These are phyloP conservation scores for Physcomitrellopsis africana DNA, from an alignment of 225 moss, liverwort and hornwort species.

Conservation along the genomic window DNA sequence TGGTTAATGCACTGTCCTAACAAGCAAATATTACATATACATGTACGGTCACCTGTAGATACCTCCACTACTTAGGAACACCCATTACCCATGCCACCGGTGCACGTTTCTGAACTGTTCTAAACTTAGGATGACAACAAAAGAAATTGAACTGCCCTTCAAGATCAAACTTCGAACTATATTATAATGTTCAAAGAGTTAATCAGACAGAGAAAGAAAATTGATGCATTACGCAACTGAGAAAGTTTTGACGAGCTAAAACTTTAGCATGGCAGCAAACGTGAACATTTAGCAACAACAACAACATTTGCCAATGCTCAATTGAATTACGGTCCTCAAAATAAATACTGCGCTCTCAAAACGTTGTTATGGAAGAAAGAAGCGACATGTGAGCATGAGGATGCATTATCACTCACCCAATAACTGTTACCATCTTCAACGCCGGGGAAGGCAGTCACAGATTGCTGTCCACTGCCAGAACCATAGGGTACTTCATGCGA, in stretches of 20 bases:
- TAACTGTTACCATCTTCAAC: slow-evolving; percentile 95
- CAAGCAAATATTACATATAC: too few relatives aligned
- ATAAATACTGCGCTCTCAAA: not conserved
- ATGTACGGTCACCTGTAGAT: too few relatives aligned
- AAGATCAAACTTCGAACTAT: too few relatives aligned
- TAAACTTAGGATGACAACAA: too few relatives aligned
- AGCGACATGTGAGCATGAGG: not conserved
- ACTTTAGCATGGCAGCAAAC: not conserved
- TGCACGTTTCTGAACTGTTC: too few relatives aligned
- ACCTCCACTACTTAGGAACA: too few relatives aligned
- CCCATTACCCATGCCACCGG: too few relatives aligned
- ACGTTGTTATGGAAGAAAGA: not conserved
- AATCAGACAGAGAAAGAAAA: not conserved
- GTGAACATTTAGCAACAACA: not conserved
- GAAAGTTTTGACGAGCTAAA: not conserved
- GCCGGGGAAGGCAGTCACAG: slow-evolving; percentile 94
- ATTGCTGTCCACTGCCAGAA: slow-evolving; percentile 97
- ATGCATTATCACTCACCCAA: slow-evolving; percentile 68
- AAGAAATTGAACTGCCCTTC: too few relatives aligned
- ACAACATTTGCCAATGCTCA: not conserved
- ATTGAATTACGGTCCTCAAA: not conserved
- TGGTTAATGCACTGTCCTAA: too few relatives aligned
- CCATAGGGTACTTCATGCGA: slow-evolving; percentile 99
- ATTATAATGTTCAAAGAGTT: not conserved
- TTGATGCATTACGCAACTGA: not conserved